phyloP scores from a whole-genome alignment of 495 filamentous ascomycete genomes.

The Aspergillus affinis region DNA sequence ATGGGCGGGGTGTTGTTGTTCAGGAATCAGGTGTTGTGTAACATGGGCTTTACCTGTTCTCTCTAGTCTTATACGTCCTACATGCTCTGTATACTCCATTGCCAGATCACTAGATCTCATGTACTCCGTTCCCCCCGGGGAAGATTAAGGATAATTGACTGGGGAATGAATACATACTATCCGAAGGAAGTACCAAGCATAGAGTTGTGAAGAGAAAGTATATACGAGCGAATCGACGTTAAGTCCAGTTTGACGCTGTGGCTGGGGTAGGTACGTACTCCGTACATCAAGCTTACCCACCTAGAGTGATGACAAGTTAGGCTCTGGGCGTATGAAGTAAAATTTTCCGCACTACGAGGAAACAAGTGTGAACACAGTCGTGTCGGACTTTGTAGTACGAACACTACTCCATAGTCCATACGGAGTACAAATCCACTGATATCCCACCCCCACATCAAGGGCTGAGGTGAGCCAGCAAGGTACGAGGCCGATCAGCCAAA shows the following conservation, averaged over 20 bases:
- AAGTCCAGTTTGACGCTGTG: background rate
- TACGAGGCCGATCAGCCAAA: constrained; percentile 6
- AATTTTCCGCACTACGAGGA: background rate
- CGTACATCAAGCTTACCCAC: background rate
- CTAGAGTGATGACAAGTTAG: too few species aligned
- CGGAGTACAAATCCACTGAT: too few species aligned
- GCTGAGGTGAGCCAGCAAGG: constrained; percentile 12
- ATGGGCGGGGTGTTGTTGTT: background rate
- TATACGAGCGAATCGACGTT: background rate
- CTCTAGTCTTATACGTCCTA: too few species aligned
- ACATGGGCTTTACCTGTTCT: background rate
- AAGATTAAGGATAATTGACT: too few species aligned
- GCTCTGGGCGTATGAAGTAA: background rate
- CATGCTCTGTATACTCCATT: too few species aligned
- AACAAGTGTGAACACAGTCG: too few species aligned
- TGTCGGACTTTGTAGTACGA: background rate
- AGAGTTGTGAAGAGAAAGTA: background rate
- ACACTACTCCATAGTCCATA: background rate
- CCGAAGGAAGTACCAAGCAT: too few species aligned
- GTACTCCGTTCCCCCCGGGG: too few species aligned
- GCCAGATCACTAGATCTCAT: too few species aligned
- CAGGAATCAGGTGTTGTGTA: background rate
- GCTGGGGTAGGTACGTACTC: background rate
- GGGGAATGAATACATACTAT: too few species aligned
- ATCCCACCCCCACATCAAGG: background rate